Evolutionary conservation across 495 filamentous ascomycete species (phyloP).

Genomic region (Hypoxylon cercidicola): DNA sequence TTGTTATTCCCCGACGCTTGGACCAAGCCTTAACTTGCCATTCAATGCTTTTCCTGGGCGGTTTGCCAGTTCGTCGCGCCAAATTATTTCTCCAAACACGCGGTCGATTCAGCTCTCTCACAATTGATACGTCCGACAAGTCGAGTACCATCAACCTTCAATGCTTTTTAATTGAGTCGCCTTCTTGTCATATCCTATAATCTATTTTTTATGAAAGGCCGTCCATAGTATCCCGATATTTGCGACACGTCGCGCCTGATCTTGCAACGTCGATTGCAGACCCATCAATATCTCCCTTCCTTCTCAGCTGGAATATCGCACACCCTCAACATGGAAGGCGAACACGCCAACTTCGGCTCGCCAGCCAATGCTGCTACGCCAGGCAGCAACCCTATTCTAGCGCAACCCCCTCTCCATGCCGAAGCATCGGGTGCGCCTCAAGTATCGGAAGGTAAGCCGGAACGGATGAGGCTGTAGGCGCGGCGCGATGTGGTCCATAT

Average conservation of each 20-base stretch:
- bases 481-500: neutral
- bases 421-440: constrained; percentile 46
- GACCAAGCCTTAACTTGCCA: constrained; percentile 9
- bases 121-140: constrained; percentile 24
- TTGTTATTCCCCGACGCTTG: constrained; percentile 15
- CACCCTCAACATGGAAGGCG: constrained; percentile 60
- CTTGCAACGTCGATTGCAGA: constrained; percentile 15
- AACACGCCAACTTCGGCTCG: constrained; percentile 63
- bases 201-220: constrained; percentile 26
- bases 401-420: constrained; percentile 59
- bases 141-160: constrained; percentile 28
- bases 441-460: constrained; percentile 48
- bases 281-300: constrained; percentile 13
- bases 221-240: constrained; percentile 19
- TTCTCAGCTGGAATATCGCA: constrained; percentile 28
- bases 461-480: neutral
- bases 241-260: constrained; percentile 37
- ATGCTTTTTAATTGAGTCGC: constrained; percentile 28
- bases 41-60: constrained; percentile 5
- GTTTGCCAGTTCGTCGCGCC: constrained; percentile 40
- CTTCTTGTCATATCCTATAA: constrained; percentile 27
- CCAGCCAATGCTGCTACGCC: constrained; percentile 63
- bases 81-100: constrained; percentile 53
- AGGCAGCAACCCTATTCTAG: constrained; percentile 60
- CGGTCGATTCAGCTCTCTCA: constrained; percentile 42